Conservation (phyloP, 139 green algal species). For the Tetradesmus lagerheimii region DNA sequence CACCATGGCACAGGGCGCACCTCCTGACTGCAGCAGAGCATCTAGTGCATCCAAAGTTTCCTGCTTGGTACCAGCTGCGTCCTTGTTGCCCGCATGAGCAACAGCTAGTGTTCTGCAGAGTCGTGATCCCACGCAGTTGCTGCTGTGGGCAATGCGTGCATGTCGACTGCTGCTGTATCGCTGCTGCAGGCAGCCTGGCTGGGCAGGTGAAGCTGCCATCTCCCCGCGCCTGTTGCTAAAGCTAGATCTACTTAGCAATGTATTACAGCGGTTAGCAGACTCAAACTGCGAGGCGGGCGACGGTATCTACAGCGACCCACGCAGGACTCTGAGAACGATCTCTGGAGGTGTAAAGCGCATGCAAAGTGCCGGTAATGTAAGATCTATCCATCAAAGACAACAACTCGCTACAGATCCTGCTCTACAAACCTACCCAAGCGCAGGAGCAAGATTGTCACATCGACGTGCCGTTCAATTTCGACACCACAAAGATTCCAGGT, state of each 20-base stretch:
- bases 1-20: background rate
- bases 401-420: background rate
- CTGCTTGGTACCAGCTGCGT: background rate
- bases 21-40: constrained; percentile 1
- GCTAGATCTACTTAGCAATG: background rate
- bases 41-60: constrained; percentile 1
- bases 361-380: background rate
- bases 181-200: background rate
- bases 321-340: background rate
- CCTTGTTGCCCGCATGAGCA: background rate
- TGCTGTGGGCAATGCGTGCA: background rate
- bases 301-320: background rate
- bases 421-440: background rate
- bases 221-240: background rate
- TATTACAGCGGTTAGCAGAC: background rate
- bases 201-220: background rate
- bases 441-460: background rate
- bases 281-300: background rate
- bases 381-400: background rate
- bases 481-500: background rate
- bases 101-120: background rate
- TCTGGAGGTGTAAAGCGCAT: background rate
- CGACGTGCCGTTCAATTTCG: background rate
- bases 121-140: background rate
- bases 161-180: background rate